phyloP scores from a whole-genome alignment of 2,329 filamentous ascomycete species.

The Zymoseptoria tritici region DNA sequence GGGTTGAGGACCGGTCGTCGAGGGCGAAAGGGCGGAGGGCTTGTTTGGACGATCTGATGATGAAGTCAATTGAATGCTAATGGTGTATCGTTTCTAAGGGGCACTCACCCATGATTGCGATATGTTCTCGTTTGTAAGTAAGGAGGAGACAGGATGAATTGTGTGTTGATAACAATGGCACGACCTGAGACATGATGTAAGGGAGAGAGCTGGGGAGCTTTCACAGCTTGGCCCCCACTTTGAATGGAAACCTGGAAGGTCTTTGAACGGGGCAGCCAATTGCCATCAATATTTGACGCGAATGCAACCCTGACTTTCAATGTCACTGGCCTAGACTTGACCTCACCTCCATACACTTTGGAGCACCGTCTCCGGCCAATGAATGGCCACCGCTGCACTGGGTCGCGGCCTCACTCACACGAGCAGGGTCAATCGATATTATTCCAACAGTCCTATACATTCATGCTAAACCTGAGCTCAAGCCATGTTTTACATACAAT shows the following conservation, averaged over 20 bases:
- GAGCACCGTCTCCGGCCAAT: not conserved
- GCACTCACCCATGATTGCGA: not conserved
- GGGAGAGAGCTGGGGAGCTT: not conserved
- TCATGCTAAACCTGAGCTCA: not conserved
- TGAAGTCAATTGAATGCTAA: not conserved
- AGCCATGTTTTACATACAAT: not conserved
- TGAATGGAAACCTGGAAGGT: not conserved
- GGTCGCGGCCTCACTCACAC: not conserved
- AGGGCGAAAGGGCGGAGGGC: slow-evolving; percentile 60
- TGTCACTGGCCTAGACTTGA: too few relatives aligned
- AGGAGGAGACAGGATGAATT: not conserved
- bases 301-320: too few relatives aligned
- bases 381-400: not conserved
- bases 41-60: slow-evolving; percentile 67
- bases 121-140: not conserved
- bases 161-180: not conserved
- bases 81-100: not conserved
- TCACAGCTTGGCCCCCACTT: not conserved
- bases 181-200: not conserved
- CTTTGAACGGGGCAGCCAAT: not conserved
- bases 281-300: not conserved
- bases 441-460: not conserved
- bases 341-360: too few relatives aligned
- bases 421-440: not conserved
- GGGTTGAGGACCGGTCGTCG: slow-evolving; percentile 59